Percentiles rank a stretch among this genome's conserved stretches.
Conservation (phyloP, 1,284 basidiomycete genomes). For the Boletus semigastroideus region DNA sequence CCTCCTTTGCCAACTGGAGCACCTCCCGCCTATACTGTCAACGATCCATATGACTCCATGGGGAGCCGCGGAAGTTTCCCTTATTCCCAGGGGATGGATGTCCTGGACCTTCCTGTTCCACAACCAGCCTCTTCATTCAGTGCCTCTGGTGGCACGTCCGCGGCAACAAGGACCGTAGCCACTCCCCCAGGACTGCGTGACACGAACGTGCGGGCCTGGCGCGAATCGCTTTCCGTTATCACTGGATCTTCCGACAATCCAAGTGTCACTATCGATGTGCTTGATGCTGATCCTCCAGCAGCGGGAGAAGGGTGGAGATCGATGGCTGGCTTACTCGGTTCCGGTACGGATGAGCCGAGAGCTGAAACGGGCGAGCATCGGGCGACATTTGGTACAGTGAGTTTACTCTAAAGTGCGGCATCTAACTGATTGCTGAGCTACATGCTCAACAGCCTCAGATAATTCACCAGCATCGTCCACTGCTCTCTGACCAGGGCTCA, state of each 20-base stretch:
- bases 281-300: conserved; percentile 63
- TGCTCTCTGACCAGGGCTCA: conserved; percentile 57
- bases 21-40: conserved; percentile 40
- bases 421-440: conserved; percentile 15
- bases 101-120: conserved; percentile 62
- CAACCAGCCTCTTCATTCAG: conserved; percentile 50
- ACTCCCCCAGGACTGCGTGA: conserved; percentile 53
- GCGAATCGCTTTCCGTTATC: conserved; percentile 39
- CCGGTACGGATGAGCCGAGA: conserved; percentile 23
- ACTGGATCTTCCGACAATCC: conserved; percentile 34
- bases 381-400: conserved; percentile 60
- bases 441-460: conserved; percentile 36
- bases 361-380: conserved; percentile 39
- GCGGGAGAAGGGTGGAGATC: conserved; percentile 57
- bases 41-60: conserved; percentile 28
- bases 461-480: conserved; percentile 40
- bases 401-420: conserved; percentile 24
- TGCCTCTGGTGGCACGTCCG: conserved; percentile 33
- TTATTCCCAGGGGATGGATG: conserved; percentile 39
- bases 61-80: conserved; percentile 17
- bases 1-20: conserved; percentile 21
- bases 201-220: conserved; percentile 42
- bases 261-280: conserved; percentile 51
- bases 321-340: conserved; percentile 39
- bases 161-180: conserved; percentile 31